Evolutionary conservation across 192 early-diverging fungal species (phyloP), one percentile per base, ranked within the genome.

Genomic region (Tieghemiomyces parasiticus): DNA sequence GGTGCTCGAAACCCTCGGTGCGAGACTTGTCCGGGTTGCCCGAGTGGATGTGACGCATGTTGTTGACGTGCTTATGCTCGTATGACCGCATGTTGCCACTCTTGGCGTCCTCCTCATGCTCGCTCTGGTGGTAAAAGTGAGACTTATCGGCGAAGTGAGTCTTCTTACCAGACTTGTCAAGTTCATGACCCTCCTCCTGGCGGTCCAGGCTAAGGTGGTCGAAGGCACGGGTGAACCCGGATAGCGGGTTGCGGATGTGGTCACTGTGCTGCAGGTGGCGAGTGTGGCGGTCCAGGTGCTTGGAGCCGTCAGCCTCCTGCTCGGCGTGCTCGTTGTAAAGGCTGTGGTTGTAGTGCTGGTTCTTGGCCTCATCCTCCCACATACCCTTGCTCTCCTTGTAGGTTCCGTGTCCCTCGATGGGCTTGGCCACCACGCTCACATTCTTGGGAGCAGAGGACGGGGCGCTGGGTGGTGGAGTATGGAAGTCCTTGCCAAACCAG

Each of bases 11-110:
- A 2, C 70, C 73, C 65, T 75, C 70, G 0, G 70, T 71, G 48
- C 73, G 73, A 33, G 69, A 70, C 70, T 72, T 69, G 46, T 75
- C 70, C 50, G 73, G 73, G 59, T 75, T 67, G 65, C 70, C 70
- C 16, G 65, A 65, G 60, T 71, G 69, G 34, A 75, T 65, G 52
- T 71, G 69, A 53, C 70, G 69, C 65, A 69, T 67, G 60, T 65
- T 69, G 67, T 75, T 75, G 70, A 75, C 68, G 61, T 75, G 73
- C 70, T 75, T 75, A 67, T 75, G 69, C 70, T 75, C 73, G 66
- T 75, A 75, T 22, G 69, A 66, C 61, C 74, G 74, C 58, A 68
- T 65, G 20, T 64, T 70, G 47, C 74, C 74, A 26, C 65, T 61
- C 62, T 71, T 71, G 46, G 65, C 70, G 66, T 75, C 71, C 66